Percentiles rank a stretch among this genome's conserved stretches.
These are phyloP conservation scores for Polyporus tsugae DNA, from an alignment of 1,284 basidiomycete species.

Conservation along the genomic window DNA sequence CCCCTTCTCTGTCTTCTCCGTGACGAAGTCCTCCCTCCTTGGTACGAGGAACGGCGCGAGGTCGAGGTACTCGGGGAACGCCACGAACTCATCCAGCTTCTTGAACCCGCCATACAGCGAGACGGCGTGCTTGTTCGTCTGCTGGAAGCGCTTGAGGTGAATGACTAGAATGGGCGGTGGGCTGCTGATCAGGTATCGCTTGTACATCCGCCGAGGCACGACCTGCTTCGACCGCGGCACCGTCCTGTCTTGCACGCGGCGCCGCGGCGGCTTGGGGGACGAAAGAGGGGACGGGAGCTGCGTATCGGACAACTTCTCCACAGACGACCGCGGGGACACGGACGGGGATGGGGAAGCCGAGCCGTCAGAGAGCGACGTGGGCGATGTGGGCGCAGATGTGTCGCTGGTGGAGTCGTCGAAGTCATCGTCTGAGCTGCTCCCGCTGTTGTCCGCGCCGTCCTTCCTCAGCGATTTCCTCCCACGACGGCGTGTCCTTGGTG, in stretches of 20 bases:
- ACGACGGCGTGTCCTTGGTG: conserved; percentile 39
- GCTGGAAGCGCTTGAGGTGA: conserved; percentile 94
- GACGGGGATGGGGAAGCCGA: conserved; percentile 51
- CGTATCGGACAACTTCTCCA: conserved; percentile 34
- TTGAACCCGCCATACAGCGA: conserved; percentile 73
- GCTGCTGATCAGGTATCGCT: conserved; percentile 89
- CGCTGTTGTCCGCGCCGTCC: conserved; percentile 39
- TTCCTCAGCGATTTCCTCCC: conserved; percentile 20
- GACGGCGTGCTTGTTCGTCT: conserved; percentile 61
- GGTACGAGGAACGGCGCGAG: conserved; percentile 89
- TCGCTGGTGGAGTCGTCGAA: conserved; percentile 42
- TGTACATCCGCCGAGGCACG: conserved; percentile 86
- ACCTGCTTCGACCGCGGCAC: conserved; percentile 64
- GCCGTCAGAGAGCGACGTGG: conserved; percentile 40
- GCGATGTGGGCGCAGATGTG: conserved; percentile 41
- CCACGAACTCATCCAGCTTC: conserved; percentile 88
- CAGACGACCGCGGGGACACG: conserved; percentile 44
- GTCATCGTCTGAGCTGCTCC: conserved; percentile 55
- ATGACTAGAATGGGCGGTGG: conserved; percentile 91
- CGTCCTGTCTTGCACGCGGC: conserved; percentile 31
- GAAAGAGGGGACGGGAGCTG: conserved; percentile 29
- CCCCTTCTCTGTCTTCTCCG: conserved; percentile 46
- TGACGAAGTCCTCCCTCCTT: conserved; percentile 72
- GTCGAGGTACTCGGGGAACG: conserved; percentile 89
- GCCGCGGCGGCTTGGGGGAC: conserved; percentile 19